A percentile compares a stretch with the other conserved stretches of the same genome.
Conservation (phyloP, 2,329 filamentous ascomycete genomes). For the Rosellinia necatrix region DNA sequence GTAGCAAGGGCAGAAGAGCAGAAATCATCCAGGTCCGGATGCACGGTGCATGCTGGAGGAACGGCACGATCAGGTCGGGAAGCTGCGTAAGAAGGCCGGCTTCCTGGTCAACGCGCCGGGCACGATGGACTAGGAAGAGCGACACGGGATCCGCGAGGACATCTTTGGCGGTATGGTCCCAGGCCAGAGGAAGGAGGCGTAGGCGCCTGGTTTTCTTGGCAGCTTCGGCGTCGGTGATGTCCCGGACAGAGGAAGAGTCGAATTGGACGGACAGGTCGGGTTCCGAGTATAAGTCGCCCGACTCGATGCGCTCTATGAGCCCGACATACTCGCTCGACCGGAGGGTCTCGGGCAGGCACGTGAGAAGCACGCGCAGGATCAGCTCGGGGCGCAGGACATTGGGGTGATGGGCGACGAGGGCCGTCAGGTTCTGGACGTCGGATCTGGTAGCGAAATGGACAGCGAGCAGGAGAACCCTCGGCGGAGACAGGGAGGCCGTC, state of each 20-base stretch:
- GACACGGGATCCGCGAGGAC: constrained; percentile 60
- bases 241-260: constrained; percentile 60
- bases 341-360: constrained; percentile 74
- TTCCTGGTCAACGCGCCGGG: constrained; percentile 71
- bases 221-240: constrained; percentile 66
- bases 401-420: constrained; percentile 60
- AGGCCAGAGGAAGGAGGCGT: constrained; percentile 61
- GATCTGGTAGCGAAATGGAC: constrained; percentile 69
- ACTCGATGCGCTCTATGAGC: constrained; percentile 63
- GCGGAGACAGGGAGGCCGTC: constrained; percentile 58
- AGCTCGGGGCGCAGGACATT: constrained; percentile 66
- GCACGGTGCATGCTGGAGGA: constrained; percentile 63
- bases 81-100: constrained; percentile 73
- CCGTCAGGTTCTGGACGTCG: constrained; percentile 66
- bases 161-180: constrained; percentile 52
- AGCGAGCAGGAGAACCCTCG: constrained; percentile 74
- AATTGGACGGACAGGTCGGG: constrained; percentile 48
- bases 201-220: constrained; percentile 67
- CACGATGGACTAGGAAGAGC: constrained; percentile 69
- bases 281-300: constrained; percentile 49
- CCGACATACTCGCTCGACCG: constrained; percentile 65
- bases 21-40: constrained; percentile 73
- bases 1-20: constrained; percentile 68
- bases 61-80: constrained; percentile 69
- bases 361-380: constrained; percentile 73